Evolutionary conservation across 257 asterid species (phyloP).

Genomic region (Solanum pimpinellifolium): DNA sequence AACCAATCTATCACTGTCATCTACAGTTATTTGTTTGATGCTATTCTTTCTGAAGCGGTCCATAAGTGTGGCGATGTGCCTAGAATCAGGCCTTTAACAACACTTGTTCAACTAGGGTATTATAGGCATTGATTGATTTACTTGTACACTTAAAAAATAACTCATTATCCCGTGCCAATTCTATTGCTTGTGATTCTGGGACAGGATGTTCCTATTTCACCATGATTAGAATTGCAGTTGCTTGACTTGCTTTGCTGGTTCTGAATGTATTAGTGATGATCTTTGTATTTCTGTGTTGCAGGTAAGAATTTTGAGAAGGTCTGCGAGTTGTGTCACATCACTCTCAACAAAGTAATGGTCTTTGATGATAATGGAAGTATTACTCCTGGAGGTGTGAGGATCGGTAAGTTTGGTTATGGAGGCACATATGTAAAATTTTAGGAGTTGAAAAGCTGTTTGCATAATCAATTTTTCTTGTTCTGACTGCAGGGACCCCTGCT

Average conservation of each 20-base stretch:
- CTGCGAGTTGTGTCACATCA: conserved; percentile 68
- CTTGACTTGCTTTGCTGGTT: background rate
- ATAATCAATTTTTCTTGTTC: background rate
- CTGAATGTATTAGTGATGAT: background rate
- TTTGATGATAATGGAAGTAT: conserved; percentile 72
- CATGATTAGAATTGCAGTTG: background rate
- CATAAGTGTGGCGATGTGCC: background rate
- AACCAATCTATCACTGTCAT: background rate
- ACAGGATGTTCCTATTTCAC: background rate
- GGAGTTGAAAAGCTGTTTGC: background rate
- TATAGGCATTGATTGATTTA: background rate
- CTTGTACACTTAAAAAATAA: background rate
- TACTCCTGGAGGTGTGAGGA: conserved; percentile 76
- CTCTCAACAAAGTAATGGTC: conserved; percentile 63
- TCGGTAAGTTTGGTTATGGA: conserved; percentile 36
- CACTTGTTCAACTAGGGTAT: background rate
- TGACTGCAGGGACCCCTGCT: conserved; percentile 66
- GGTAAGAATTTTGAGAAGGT: conserved; percentile 78
- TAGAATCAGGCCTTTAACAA: background rate
- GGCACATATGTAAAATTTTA: background rate
- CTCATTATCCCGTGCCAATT: background rate
- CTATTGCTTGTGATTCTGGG: background rate
- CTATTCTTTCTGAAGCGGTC: background rate
- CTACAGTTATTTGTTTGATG: background rate
- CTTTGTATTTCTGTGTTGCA: conserved; percentile 8